These are phyloP conservation scores for Cymbopogon citratus DNA, from an alignment of 176 grass and related monocot species.

Conservation along the genomic window DNA sequence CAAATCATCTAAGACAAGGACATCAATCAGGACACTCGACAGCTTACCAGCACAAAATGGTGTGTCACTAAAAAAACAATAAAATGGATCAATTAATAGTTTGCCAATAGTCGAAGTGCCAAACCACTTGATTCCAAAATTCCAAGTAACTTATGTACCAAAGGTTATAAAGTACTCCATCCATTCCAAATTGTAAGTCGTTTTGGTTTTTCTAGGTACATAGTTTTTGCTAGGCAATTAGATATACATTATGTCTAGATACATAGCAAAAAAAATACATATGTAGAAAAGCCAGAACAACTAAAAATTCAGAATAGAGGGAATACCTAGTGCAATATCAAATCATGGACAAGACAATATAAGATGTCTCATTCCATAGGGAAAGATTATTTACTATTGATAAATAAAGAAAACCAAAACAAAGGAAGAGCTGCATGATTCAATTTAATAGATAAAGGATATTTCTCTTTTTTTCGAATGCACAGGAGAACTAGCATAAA, in stretches of 20 bases:
- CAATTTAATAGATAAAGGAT: neutral
- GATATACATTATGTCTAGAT: too few relatives aligned
- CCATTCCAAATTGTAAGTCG: too few relatives aligned
- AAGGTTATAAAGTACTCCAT: neutral
- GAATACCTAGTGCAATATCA: neutral
- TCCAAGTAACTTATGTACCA: slow-evolving; percentile 1
- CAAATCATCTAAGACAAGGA: neutral
- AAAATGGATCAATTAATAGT: neutral
- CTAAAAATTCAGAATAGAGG: too few relatives aligned
- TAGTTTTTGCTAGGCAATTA: too few relatives aligned
- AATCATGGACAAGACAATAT: neutral
- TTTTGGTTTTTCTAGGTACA: too few relatives aligned
- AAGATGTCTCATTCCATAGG: neutral
- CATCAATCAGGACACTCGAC: neutral
- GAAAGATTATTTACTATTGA: neutral
- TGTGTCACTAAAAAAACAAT: neutral
- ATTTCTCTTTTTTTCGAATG: neutral
- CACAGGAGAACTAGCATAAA: neutral
- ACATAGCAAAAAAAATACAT: too few relatives aligned
- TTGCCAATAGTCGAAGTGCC: neutral
- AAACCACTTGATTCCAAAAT: neutral
- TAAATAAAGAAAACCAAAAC: neutral
- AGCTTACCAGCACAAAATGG: neutral
- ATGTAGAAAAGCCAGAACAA: too few relatives aligned
- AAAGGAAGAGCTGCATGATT: neutral